These are phyloP conservation scores for Ehretia macrophylla DNA, from an alignment of 257 asterid genomes.

Conservation along the genomic window DNA sequence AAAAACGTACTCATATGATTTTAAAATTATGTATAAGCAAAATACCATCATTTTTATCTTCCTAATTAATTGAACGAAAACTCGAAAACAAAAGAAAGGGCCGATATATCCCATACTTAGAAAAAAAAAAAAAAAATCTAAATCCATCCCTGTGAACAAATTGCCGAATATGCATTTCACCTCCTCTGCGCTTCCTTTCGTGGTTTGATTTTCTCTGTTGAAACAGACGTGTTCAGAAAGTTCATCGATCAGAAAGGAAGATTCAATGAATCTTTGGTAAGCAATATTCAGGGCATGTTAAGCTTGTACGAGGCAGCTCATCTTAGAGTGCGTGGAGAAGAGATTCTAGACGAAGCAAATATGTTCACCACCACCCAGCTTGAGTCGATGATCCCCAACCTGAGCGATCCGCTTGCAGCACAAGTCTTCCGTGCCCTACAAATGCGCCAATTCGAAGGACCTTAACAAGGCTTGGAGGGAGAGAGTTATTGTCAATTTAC, in stretches of 20 bases:
- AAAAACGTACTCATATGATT: too few species aligned
- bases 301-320: constrained; percentile 15
- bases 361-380: constrained; percentile 6
- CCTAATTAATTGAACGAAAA: too few species aligned
- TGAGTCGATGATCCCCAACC: neutral
- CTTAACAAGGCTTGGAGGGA: neutral
- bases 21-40: too few species aligned
- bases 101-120: too few species aligned
- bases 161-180: too few species aligned
- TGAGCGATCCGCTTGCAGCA: neutral
- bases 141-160: too few species aligned
- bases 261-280: constrained; percentile 1
- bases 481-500: neutral
- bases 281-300: constrained; percentile 2
- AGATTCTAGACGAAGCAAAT: constrained; percentile 10
- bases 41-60: too few species aligned
- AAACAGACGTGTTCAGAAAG: constrained; percentile 9
- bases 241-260: neutral
- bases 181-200: constrained; percentile 14
- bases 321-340: constrained; percentile 9
- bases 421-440: constrained; percentile 5
- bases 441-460: constrained; percentile 3
- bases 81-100: too few species aligned
- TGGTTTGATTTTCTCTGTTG: constrained; percentile 11
- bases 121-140: too few species aligned